Evolutionary conservation across 371 early-diverging fungal species (phyloP).

Genomic region (Chytridium lagenaria): DNA sequence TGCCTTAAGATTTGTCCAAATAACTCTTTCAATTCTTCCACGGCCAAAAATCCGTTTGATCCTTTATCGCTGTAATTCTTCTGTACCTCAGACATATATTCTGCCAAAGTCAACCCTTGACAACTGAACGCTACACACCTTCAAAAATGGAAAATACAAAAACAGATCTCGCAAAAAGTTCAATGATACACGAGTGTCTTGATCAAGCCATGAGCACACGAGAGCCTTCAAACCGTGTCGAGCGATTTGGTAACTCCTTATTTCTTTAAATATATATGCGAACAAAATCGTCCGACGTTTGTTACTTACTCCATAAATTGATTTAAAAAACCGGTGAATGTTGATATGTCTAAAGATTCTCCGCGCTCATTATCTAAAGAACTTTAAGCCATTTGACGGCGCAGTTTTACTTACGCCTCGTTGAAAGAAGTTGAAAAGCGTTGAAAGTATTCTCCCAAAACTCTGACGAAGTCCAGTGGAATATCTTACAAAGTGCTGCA

Average conservation of each 20-base stretch:
- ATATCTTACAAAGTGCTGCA: neutral
- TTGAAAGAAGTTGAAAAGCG: slow-evolving; percentile 13
- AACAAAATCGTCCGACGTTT: too few relatives aligned
- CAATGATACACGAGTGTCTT: slow-evolving; percentile 24
- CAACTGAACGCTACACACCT: slow-evolving; percentile 22
- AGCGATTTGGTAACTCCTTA: neutral
- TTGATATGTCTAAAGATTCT: neutral
- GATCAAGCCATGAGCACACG: slow-evolving; percentile 27
- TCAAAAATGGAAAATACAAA: slow-evolving; percentile 24
- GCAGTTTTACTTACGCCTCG: neutral
- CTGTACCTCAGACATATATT: too few relatives aligned
- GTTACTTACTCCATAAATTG: slow-evolving; percentile 25
- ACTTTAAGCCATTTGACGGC: neutral
- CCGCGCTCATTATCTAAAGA: neutral
- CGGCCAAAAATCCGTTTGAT: slow-evolving; percentile 13
- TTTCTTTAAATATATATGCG: neutral
- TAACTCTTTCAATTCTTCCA: neutral
- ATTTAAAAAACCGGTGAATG: slow-evolving; percentile 19
- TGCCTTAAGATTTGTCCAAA: slow-evolving; percentile 11
- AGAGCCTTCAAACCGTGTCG: neutral
- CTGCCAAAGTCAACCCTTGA: too few relatives aligned
- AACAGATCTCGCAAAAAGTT: slow-evolving; percentile 23
- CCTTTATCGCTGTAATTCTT: too few relatives aligned
- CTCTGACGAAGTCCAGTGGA: slow-evolving; percentile 23
- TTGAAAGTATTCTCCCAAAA: slow-evolving; percentile 15